Conservation (phyloP, 768 basidiomycete genomes). For the Rubroboletus pulcherrimus region DNA sequence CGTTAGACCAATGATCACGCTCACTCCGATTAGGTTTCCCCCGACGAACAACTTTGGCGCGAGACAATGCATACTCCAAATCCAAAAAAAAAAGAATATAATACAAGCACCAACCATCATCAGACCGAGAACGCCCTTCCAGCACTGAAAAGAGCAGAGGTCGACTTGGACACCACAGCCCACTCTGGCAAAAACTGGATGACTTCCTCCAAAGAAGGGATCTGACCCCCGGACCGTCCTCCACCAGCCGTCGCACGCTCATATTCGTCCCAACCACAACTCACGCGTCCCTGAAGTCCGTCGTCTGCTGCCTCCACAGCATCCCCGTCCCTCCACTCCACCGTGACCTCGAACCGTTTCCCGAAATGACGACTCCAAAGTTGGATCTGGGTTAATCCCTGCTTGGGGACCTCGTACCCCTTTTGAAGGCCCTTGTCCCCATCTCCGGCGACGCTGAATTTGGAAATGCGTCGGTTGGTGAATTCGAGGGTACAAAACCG, state of each 20-base stretch:
- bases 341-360: constrained; percentile 47
- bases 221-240: constrained; percentile 39
- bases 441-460: constrained; percentile 38
- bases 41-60: not conserved
- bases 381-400: constrained; percentile 40
- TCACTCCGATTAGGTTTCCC: not conserved
- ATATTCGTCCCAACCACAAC: constrained; percentile 69
- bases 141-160: constrained; percentile 59
- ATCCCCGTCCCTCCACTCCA: constrained; percentile 41
- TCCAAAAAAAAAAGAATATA: not conserved
- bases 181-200: constrained; percentile 62
- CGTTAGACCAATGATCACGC: not conserved
- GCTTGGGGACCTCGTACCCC: constrained; percentile 36
- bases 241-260: constrained; percentile 52
- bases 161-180: constrained; percentile 56
- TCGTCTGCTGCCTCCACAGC: constrained; percentile 12
- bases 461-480: constrained; percentile 41
- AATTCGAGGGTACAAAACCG: constrained; percentile 62
- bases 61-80: not conserved
- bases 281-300: constrained; percentile 41
- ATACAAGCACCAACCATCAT: constrained; percentile 4
- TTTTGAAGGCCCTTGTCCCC: constrained; percentile 37
- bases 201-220: constrained; percentile 70
- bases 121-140: constrained; percentile 19
- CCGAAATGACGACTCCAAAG: constrained; percentile 64